Conservation (phyloP, 148 eudicot species). For the Cornus controversa region DNA sequence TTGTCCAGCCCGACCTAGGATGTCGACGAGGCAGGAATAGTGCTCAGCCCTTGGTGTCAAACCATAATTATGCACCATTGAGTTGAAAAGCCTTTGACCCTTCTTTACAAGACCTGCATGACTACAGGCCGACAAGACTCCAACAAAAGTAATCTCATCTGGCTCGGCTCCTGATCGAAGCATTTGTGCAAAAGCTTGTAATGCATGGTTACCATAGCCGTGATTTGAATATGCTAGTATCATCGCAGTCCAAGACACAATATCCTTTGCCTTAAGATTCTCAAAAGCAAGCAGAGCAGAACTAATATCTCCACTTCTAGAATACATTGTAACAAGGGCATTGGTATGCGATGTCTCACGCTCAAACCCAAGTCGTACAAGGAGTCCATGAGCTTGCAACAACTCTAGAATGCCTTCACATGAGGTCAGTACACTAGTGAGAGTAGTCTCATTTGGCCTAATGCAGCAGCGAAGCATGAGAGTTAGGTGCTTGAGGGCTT, state of each 20-base stretch:
- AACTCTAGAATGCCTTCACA: constrained; percentile 26
- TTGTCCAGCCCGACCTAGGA: constrained; percentile 58
- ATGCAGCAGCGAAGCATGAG: constrained; percentile 29
- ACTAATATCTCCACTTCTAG: constrained; percentile 31
- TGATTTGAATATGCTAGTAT: constrained; percentile 27
- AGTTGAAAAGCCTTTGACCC: constrained; percentile 42
- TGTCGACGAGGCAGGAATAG: constrained; percentile 58
- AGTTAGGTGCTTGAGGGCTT: constrained; percentile 24
- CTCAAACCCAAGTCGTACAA: constrained; percentile 31
- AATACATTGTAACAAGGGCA: constrained; percentile 33
- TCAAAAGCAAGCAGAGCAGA: constrained; percentile 29
- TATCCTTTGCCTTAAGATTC: constrained; percentile 30
- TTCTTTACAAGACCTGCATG: constrained; percentile 56
- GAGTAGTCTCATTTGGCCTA: constrained; percentile 29
- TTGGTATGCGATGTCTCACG: constrained; percentile 23
- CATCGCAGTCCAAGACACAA: constrained; percentile 27
- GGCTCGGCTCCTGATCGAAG: constrained; percentile 33
- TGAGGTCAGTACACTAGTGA: constrained; percentile 29
- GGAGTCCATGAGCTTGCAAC: constrained; percentile 30
- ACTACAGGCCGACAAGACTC: constrained; percentile 55
- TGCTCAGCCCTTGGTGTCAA: constrained; percentile 48
- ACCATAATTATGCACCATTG: constrained; percentile 38
- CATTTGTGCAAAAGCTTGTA: constrained; percentile 37
- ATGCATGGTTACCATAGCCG: constrained; percentile 26
- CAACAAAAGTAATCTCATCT: constrained; percentile 53